Base-by-base conservation (phyloP, 1,139 yeast species). In the Suhomyces atakaporum region DNA sequence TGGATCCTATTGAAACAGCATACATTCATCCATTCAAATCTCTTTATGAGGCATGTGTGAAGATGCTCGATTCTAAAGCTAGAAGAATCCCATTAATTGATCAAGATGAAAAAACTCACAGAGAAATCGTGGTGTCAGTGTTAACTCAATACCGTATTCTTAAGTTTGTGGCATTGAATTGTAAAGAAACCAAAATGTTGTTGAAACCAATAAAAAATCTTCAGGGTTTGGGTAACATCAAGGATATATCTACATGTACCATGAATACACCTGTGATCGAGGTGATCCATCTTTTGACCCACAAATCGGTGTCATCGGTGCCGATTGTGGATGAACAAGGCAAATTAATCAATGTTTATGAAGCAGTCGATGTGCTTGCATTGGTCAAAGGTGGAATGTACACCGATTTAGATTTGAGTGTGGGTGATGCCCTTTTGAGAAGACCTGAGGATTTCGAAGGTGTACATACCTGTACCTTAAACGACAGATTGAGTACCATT, bases 361-460 rank as follows among this genome's bases (percentile, higher is more conserved):
- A 94, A 63, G 95, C 97, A 0, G 95, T 89, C 27, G 99, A 94
- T 61, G 95, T 92, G 5, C 73, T 94, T 50, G 88, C 96, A 0
- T 70, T 94, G 51, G 90, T 92, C 41, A 92, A 90, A 60, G 96
- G 97, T 27, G 97, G 97, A 2, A 83, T 88, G 56, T 89, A 90
- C 56, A 87, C 90, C 26, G 98, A 92, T 60, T 69, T 92, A 46
- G 86, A 90, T 30, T 69, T 94, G 48, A 84, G 94, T 40, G 97
- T 94, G 7, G 99, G 98, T 3, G 97, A 92, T 59, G 98, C 98
- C 0, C 72, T 94, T 39, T 80, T 92, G 79, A 79, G 96, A 60
- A 78, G 98, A 56, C 84, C 96, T 7, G 97, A 90, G 51, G 97
- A 92, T 58, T 94, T 92, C 55, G 98, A 92, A 61, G 98, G 99